Base-by-base conservation (phyloP, 1,284 basidiomycete species). In the Cryptococcus wingfieldii region DNA sequence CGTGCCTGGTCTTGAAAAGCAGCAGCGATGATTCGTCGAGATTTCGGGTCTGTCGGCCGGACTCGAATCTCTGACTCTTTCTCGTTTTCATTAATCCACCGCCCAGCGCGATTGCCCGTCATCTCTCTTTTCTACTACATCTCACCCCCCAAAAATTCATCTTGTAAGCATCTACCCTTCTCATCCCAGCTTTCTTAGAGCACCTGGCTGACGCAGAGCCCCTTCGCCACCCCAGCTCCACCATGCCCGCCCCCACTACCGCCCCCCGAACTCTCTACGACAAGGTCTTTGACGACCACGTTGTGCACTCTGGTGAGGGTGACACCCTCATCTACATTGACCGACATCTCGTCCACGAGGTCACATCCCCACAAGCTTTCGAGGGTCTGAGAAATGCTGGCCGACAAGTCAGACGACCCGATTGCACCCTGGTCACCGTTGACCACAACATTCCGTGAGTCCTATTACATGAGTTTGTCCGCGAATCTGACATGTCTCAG, bases 371-470 rank as follows among this genome's bases (percentile, higher is more conserved):
- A 38, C 94, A 97, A 76, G 93, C 93, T 0, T 97, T 97, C 67
- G 93, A 96, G 77, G 93, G 93, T 72, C 80, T 97, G 84, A 84
- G 90, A 62, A 87, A 83, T 66, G 90, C 94, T 51, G 83, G 83
- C 41, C 84, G 93, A 56, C 81, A 83, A 41, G 93, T 96, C 54
- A 86, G 94, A 53, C 81, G 93, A 56, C 87, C 91, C 43, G 93
- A 97, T 76, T 96, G 92, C 76, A 96, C 94, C 52, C 82, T 97
- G 47, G 93, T 90, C 14, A 97, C 93, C 2, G 88, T 95, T 27
- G 93, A 96, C 78, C 93, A 97, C 79, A 97, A 97, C 69, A 86
- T 96, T 61, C 93, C 93, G 90, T 93, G 77, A 74, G 90, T 83
- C 10, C 4, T 46, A 14, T 19, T 18, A 2, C n/a, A 46, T 23